phyloP scores from a whole-genome alignment of 768 basidiomycete species.

The Mycena alexandri region DNA sequence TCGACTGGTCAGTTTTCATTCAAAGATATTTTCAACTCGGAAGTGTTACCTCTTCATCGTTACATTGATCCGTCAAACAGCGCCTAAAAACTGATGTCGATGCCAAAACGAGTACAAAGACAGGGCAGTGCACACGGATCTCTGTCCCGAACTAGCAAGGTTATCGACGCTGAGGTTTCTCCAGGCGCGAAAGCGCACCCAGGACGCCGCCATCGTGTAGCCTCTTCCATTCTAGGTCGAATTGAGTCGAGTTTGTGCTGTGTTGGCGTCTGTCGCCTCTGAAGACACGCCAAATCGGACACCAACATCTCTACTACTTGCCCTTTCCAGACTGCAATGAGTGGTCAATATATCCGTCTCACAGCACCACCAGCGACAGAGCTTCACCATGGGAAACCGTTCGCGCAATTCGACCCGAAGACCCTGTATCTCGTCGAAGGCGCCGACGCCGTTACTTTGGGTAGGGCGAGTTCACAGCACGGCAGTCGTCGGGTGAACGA shows the following conservation, averaged over 20 bases:
- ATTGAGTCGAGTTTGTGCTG: no score
- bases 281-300: not conserved
- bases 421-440: constrained; percentile 32
- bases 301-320: no score
- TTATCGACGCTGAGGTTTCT: not conserved
- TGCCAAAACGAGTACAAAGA: constrained; percentile 5
- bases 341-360: constrained; percentile 32
- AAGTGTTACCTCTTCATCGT: no score
- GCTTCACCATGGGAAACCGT: constrained; percentile 4
- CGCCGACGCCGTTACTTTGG: constrained; percentile 25
- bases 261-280: not conserved
- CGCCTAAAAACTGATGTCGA: not conserved
- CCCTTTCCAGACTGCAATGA: constrained; percentile 1
- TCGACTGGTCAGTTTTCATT: no score
- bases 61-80: not conserved
- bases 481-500: constrained; percentile 23
- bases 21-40: no score
- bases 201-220: not conserved
- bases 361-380: constrained; percentile 21
- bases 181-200: not conserved
- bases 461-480: constrained; percentile 18
- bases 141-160: constrained; percentile 4
- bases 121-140: constrained; percentile 3
- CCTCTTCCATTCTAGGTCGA: not conserved
- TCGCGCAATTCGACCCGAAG: constrained; percentile 35